Base-by-base conservation (phyloP, 108 stramenopile species). In the Bacterosira constricta region DNA sequence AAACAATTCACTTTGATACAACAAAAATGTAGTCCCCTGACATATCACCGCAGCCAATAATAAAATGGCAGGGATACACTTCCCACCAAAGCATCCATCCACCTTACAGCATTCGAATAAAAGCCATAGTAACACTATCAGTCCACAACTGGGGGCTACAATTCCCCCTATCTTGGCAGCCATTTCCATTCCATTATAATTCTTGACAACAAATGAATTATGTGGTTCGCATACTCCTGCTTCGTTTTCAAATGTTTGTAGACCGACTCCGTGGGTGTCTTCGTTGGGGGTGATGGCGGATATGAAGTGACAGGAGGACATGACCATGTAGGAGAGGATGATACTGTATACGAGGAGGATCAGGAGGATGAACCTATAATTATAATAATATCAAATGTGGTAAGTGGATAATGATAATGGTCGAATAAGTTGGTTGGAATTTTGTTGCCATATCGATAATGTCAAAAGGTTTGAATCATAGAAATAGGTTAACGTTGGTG, bases 171-270 rank as follows among this genome's bases (percentile, higher is more conserved):
- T 17, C 47, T 60, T 79, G 61, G 77, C 69, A 4, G 69, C 38
- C 57, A 60, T 38, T 71, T 79, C 77, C 77, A 66, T 79, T 20
- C 77, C 77, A 49, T 79, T 79, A 46, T 79, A 79, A 36, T 71
- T 63, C 4, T 66, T 17, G 30, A 58, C 41, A 20, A 79, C 65
- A 27, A 79, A 79, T 8, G 54, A 13, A 32, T 46, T 70, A 63
- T 79, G 77, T 4, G 69, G 57, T 34, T 71, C 13, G 49, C 77
- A 79, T 3, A 41, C 37, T 12, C 50, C 45, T 3, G 36, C 17
- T 30, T 79, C 69, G 9, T 49, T 39, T 61, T 79, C 77, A 45
- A 70, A 78, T 12, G 60, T 25, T 20, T 29, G 18, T 1, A 78
- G 62, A 21, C 77, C 77, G 34, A 78, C 77, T 8, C 47, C 47